Percentiles rank a stretch among this genome's conserved stretches.
These are phyloP conservation scores for Capniomyces stellatus DNA, from an alignment of 371 early-diverging fungal genomes.

Conservation along the genomic window DNA sequence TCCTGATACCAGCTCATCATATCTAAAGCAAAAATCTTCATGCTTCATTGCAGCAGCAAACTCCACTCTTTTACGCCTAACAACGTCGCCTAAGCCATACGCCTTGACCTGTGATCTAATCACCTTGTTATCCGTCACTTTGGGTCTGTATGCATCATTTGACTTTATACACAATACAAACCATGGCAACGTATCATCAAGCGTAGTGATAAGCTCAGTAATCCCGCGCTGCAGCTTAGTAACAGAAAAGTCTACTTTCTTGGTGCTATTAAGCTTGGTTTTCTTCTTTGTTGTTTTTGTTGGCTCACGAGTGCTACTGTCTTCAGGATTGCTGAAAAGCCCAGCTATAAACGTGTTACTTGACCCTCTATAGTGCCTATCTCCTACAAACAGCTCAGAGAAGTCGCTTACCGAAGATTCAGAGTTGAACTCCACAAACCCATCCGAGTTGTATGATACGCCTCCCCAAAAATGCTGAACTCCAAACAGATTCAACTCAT, in stretches of 20 bases:
- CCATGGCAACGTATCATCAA: constrained; percentile 72
- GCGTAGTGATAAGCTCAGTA: constrained; percentile 53
- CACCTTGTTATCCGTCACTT: constrained; percentile 18
- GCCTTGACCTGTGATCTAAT: constrained; percentile 35
- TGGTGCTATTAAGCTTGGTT: constrained; percentile 8
- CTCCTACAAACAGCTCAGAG: constrained; percentile 49
- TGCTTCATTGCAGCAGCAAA: constrained; percentile 40
- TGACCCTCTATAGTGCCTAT: constrained; percentile 20
- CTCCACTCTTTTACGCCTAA: constrained; percentile 25
- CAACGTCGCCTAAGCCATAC: constrained; percentile 30
- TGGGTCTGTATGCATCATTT: constrained; percentile 16
- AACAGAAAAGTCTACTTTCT: constrained; percentile 30
- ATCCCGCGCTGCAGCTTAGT: constrained; percentile 52
- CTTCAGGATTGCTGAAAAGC: constrained; percentile 60
- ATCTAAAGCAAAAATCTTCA: constrained; percentile 53
- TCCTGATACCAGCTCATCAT: constrained; percentile 14
- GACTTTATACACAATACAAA: constrained; percentile 54
- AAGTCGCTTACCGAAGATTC: constrained; percentile 63
- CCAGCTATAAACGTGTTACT: constrained; percentile 63
- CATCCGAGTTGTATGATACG: constrained; percentile 43
- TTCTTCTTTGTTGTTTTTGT: constrained; percentile 40
- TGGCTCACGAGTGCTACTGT: constrained; percentile 53
- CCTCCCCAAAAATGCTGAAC: constrained; percentile 57
- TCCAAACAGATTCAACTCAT: constrained; percentile 36
- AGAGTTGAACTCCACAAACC: constrained; percentile 50